Evolutionary conservation across 192 early-diverging fungal species (phyloP).

Genomic region (Linnemannia elongata): DNA sequence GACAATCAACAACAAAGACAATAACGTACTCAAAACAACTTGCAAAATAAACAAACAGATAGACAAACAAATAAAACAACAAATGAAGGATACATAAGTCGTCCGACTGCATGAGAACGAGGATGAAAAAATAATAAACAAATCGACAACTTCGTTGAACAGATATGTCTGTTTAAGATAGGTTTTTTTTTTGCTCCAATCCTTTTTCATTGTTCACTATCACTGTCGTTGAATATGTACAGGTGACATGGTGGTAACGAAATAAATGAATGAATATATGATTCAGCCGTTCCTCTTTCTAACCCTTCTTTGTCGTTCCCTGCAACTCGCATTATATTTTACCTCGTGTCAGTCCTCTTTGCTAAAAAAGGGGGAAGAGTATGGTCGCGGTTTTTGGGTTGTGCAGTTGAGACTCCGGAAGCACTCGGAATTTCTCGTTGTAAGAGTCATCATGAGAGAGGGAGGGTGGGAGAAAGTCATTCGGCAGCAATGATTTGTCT

Average conservation of each 20-base stretch:
- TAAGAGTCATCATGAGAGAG: not conserved
- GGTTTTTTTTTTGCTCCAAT: not conserved
- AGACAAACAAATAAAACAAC: not conserved
- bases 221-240: not conserved
- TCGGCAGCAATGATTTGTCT: not conserved
- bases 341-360: not conserved
- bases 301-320: not conserved
- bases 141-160: not conserved
- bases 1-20: not conserved
- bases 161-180: too few species aligned
- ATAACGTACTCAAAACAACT: not conserved
- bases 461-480: not conserved
- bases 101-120: not conserved
- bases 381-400: not conserved
- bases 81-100: not conserved
- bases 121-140: not conserved
- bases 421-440: not conserved
- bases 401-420: slow-evolving; percentile 1
- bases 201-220: not conserved
- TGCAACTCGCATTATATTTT: too few species aligned
- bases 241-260: not conserved
- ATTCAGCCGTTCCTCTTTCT: not conserved
- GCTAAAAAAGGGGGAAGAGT: not conserved
- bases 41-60: not conserved
- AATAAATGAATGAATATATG: not conserved